Base-by-base conservation (phyloP, 345 rosid genomes). In the Acer saccharum region DNA sequence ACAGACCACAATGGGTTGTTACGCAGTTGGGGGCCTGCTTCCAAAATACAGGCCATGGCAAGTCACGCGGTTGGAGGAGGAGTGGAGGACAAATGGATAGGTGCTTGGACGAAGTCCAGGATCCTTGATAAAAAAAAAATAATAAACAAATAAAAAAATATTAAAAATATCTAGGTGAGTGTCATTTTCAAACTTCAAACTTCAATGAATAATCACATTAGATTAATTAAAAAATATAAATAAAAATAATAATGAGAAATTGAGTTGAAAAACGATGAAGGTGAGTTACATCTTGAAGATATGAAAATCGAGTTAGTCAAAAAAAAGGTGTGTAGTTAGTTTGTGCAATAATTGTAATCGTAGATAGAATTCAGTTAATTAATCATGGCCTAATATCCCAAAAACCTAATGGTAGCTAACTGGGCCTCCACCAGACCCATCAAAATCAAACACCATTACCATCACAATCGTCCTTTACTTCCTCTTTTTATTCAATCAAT, bases 391-490 rank as follows among this genome's bases (percentile, higher is more conserved):
- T 39, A 62, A 43, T 60, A 60, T 58, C 67, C 68, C 62, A 9
- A 72, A 76, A 65, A 20, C 16, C 8, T 32, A 12, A 66, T 58
- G 29, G 65, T 35, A 64, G 65, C 67, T 18, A 54, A 16, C 68
- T 41, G 68, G 62, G 57, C 71, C 66, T 27, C 66, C 65, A 55
- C 20, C n/a, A 6, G 23, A 4, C 11, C 57, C 57, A 65, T 48
- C 61, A 18, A 68, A 16, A 65, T 35, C 77, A 43, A 18, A 41
- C 69, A 44, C 71, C 18, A 65, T 75, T 70, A 66, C 70, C 69
- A 64, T 50, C 71, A 48, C 77, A 44, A 55, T 29, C 1, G 1
- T 61, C 50, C 61, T 71, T 63, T 35, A 35, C 39, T 35, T 35
- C 39, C 3, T 35, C 39, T 35, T 35, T 35, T 35, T 64, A 64